Evolutionary conservation across 495 filamentous ascomycete genomes (phyloP), one percentile per base, ranked within the genome.

Genomic region (Trichoderma orchidacearum): DNA sequence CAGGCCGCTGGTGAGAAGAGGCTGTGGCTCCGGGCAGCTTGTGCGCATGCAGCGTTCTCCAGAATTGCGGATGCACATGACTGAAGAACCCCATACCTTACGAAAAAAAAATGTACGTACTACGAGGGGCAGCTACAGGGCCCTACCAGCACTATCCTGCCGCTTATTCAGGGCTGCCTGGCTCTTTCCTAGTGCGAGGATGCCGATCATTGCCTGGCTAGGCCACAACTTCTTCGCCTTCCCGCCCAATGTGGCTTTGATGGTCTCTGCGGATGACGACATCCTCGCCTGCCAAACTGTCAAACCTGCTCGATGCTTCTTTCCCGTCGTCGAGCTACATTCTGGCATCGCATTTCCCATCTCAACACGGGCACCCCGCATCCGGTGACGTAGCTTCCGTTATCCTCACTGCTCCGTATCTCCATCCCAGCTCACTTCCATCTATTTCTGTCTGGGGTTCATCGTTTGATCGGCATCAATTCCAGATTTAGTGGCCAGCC

Each of bases 291-390:
- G n/a, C n/a, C n/a, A n/a, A n/a, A n/a, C n/a, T 27, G 23, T 18
- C 23, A 48, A 48, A 48, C 41, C 41, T 48, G 41, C 41, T 48
- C n/a, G n/a, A n/a, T n/a, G n/a, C n/a, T n/a, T n/a, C n/a, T n/a
- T n/a, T n/a, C n/a, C n/a, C n/a, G n/a, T n/a, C n/a, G n/a, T n/a
- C n/a, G n/a, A 11, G 32, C 11, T 35, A n/a, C 32, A 35, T 35
- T 35, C n/a, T 3, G 12, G n/a, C 11, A 35, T 35, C 3, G 3
- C 9, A 0, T 36, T 15, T n/a, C n/a, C n/a, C 34, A 36, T 36
- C 34, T 36, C 34, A 5, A 11, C 11, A 8, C 41, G 21, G 3
- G 27, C 21, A 25, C 5, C 21, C 9, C 41, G 41, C 21, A 36
- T 36, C 15, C 1, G 23, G 41, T 48, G 41, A 48, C 41, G 41